Base-by-base conservation (phyloP, 2,329 filamentous ascomycete species). In the Verticillium longisporum region DNA sequence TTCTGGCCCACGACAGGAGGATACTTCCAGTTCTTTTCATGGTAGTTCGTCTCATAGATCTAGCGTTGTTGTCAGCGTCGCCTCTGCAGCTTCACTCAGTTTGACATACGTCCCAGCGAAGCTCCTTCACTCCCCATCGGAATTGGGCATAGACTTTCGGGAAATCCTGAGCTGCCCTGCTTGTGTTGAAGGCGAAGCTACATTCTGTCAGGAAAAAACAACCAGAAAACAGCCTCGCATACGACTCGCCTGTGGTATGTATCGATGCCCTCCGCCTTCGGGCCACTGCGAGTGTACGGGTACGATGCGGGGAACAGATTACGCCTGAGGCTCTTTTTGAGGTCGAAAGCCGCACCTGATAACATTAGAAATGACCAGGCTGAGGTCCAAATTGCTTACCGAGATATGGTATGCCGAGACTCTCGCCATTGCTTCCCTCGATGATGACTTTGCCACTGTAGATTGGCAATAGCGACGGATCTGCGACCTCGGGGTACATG, bases 371-470 rank as follows among this genome's bases (percentile, higher is more conserved):
- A 31, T 31, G 26, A 31, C 26, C 26, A 31, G 26, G 26, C 5
- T 31, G 1, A 1, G 4, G 11, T 9, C n/a, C 5, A 54, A 21
- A n/a, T 4, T 2, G 18, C 14, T 3, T 31, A 67, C 72, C 72
- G n/a, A 70, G 34, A 63, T 75, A 75, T 5, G 73, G 73, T 10
- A 74, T 63, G 1, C 67, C 68, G 10, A 74, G 66, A 6, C 68
- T 62, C 55, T 75, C 74, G 9, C 70, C 69, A 15, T 70, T 69
- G 59, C 67, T 69, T 15, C 67, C 68, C 11, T 64, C 64, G 55
- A 75, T 65, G n/a, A 70, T 59, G 15, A 75, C 63, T 58, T 71
- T 73, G 33, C 73, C 73, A 53, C 71, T 72, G 60, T 74, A 75
- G 14, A 74, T 61, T 1, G 72, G 73, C 31, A 75, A 53, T n/a